These are phyloP conservation scores for Groenewaldozyma tartarivorans DNA, from an alignment of 805 yeast species.

Conservation along the genomic window DNA sequence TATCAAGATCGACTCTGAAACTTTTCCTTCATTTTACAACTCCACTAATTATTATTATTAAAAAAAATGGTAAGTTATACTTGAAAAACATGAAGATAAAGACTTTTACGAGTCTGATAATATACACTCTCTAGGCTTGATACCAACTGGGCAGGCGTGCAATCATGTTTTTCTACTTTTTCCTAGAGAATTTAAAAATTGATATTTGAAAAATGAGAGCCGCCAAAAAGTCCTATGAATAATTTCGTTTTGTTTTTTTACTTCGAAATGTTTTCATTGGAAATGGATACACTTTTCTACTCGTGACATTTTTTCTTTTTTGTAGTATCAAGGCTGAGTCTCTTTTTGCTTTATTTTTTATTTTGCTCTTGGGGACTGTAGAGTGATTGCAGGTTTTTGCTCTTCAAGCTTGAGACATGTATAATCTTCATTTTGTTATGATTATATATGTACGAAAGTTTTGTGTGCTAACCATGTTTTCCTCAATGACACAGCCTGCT, in stretches of 20 bases:
- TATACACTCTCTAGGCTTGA: no score
- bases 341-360: slow-evolving; percentile 3
- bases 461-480: slow-evolving; percentile 13
- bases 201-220: neutral
- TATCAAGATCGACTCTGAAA: no score
- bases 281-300: no score
- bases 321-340: slow-evolving; percentile 15
- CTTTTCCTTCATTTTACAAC: no score
- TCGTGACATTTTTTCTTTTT: no score
- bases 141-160: neutral
- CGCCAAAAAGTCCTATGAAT: neutral
- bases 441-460: slow-evolving; percentile 6
- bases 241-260: no score
- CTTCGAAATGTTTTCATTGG: no score
- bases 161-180: neutral
- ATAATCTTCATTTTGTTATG: slow-evolving; percentile 6
- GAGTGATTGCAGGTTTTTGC: slow-evolving; percentile 19
- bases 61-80: no score
- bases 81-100: no score
- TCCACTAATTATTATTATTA: no score
- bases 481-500: slow-evolving; percentile 25
- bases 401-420: no score
- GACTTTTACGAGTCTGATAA: no score
- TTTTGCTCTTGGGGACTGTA: slow-evolving; percentile 23
- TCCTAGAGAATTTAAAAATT: neutral